Conservation (phyloP, 805 yeast genomes). For the Wickerhamomyces queroliae region DNA sequence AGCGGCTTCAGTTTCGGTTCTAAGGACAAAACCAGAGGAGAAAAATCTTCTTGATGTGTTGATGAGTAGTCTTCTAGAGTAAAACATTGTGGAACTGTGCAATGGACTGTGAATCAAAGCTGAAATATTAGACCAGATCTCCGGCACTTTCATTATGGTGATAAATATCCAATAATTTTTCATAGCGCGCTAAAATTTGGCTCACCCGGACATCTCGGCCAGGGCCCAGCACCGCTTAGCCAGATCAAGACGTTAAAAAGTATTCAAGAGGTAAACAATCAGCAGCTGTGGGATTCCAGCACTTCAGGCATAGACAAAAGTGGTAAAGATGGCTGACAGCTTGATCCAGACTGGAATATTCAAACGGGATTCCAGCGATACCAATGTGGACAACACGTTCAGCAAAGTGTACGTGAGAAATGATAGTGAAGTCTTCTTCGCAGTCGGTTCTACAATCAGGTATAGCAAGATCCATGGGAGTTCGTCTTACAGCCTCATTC, state of each 20-base stretch:
- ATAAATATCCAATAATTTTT: too few relatives aligned
- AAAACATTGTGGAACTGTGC: background rate
- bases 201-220: too few relatives aligned
- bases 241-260: too few relatives aligned
- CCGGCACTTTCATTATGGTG: too few relatives aligned
- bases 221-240: too few relatives aligned
- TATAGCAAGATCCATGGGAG: constrained; percentile 7
- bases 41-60: background rate
- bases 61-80: background rate
- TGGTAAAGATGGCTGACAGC: background rate
- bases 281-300: too few relatives aligned
- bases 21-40: background rate
- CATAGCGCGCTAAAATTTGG: too few relatives aligned
- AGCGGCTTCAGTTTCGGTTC: constrained; percentile 2
- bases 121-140: too few relatives aligned
- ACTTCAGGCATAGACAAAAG: too few relatives aligned
- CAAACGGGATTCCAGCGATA: background rate
- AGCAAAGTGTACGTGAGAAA: constrained; percentile 9
- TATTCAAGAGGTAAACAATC: too few relatives aligned
- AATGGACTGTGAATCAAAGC: too few relatives aligned
- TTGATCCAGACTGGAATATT: background rate
- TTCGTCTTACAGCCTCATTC: constrained; percentile 7
- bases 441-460: constrained; percentile 13
- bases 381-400: background rate
- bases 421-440: constrained; percentile 15